These are phyloP conservation scores for Neoascochyta sp. DNA, from an alignment of 2,329 filamentous ascomycete species.

Conservation along the genomic window DNA sequence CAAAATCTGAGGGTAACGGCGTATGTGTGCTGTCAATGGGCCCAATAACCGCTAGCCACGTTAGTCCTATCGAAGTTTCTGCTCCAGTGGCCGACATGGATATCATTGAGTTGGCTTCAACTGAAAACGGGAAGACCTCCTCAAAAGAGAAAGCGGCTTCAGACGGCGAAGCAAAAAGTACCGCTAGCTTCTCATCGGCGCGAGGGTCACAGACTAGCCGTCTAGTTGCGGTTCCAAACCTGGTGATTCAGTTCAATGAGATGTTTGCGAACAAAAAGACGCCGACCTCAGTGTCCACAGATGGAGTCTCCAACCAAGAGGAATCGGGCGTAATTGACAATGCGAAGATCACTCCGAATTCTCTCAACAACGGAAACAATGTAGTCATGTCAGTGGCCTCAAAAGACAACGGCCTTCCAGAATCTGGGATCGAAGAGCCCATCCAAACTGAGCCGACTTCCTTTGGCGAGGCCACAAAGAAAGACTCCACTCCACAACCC, in stretches of 20 bases:
- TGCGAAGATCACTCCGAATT: no score
- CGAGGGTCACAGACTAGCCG: conserved; percentile 16
- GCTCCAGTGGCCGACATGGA: not conserved
- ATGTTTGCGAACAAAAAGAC: conserved; percentile 6
- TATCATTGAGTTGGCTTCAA: not conserved
- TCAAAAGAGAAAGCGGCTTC: conserved; percentile 7
- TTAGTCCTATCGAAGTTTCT: no score
- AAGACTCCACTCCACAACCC: conserved; percentile 23
- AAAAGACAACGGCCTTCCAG: conserved; percentile 1
- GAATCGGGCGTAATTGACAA: no score
- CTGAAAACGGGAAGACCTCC: not conserved
- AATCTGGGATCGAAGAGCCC: not conserved
- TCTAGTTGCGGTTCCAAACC: conserved; percentile 3
- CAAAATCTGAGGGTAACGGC: not conserved
- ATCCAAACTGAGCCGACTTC: conserved; percentile 1
- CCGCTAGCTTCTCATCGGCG: conserved; percentile 22
- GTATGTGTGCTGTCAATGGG: not conserved
- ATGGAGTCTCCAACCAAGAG: no score
- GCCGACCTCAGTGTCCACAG: not conserved
- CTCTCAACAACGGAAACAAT: no score
- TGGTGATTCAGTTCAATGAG: not conserved
- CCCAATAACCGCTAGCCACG: no score
- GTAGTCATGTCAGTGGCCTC: no score
- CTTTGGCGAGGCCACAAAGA: conserved; percentile 11
- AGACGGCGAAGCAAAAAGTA: conserved; percentile 23